Evolutionary conservation across 2,329 filamentous ascomycete species (phyloP).

Genomic region (Hymenoscyphus scutula): DNA sequence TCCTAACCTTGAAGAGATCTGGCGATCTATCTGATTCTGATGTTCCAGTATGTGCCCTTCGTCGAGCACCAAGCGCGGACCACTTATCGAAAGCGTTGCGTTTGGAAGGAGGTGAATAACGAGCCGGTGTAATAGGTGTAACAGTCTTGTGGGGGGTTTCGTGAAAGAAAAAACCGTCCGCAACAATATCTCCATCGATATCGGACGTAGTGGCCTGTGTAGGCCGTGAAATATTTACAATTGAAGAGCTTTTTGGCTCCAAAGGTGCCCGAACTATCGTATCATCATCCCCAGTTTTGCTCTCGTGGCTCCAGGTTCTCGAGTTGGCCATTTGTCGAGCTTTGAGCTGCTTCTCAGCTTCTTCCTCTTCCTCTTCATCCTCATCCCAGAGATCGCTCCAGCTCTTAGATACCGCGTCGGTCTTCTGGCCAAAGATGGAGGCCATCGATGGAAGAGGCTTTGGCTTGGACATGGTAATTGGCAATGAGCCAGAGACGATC

Average conservation of each 20-base stretch:
- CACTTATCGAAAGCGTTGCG: conserved; percentile 74
- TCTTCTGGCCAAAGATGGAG: conserved; percentile 74
- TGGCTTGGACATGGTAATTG: conserved; percentile 77
- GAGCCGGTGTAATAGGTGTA: conserved; percentile 41
- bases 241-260: conserved; percentile 52
- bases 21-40: conserved; percentile 51
- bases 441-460: conserved; percentile 58
- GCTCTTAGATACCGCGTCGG: conserved; percentile 87
- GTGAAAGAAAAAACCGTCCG: conserved; percentile 72
- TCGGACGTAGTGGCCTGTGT: conserved; percentile 42
- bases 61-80: conserved; percentile 80
- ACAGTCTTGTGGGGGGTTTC: conserved; percentile 50
- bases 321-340: conserved; percentile 62
- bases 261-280: conserved; percentile 49
- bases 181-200: conserved; percentile 63
- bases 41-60: conserved; percentile 62
- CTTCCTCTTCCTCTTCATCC: conserved; percentile 76
- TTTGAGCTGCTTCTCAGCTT: conserved; percentile 60
- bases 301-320: conserved; percentile 71
- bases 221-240: conserved; percentile 46
- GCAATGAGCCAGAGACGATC: conserved; percentile 66
- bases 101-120: conserved; percentile 67
- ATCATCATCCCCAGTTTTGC: conserved; percentile 43
- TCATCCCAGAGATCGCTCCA: conserved; percentile 99
- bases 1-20: conserved; percentile 45